A percentile compares a stretch with the other conserved stretches of the same genome.
phyloP scores from a whole-genome alignment of 306 rosid species.

The Trifolium pratense region DNA sequence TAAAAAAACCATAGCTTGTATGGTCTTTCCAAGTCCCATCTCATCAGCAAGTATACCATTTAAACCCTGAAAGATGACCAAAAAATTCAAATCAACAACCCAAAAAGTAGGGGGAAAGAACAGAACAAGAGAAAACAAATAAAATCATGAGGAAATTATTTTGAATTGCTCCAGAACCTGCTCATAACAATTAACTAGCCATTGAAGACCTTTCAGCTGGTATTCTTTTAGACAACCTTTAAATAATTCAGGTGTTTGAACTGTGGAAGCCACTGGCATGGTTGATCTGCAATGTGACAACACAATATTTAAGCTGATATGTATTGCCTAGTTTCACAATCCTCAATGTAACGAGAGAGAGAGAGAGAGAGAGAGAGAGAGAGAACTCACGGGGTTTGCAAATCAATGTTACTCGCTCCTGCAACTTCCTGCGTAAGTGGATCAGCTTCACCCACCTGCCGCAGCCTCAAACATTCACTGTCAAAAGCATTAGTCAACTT shows the following conservation, averaged over 20 bases:
- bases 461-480: slow-evolving; percentile 79
- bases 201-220: slow-evolving; percentile 96
- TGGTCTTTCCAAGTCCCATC: slow-evolving; percentile 99
- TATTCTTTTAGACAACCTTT: slow-evolving; percentile 86
- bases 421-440: slow-evolving; percentile 70
- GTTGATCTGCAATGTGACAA: slow-evolving; percentile 75
- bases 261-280: slow-evolving; percentile 97
- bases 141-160: slow-evolving; percentile 17
- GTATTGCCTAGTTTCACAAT: slow-evolving; percentile 35
- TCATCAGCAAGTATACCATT: slow-evolving; percentile 99
- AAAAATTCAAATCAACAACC: slow-evolving; percentile 38
- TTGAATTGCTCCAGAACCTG: slow-evolving; percentile 62
- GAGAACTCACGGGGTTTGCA: slow-evolving; percentile 86
- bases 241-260: slow-evolving; percentile 86
- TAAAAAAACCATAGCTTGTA: slow-evolving; percentile 98
- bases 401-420: slow-evolving; percentile 90
- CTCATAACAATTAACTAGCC: slow-evolving; percentile 99
- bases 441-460: slow-evolving; percentile 78
- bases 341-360: slow-evolving; percentile 8
- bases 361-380: not conserved
- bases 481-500: slow-evolving; percentile 83
- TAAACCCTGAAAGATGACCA: slow-evolving; percentile 70
- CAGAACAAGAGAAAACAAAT: slow-evolving; percentile 20
- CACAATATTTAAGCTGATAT: slow-evolving; percentile 37
- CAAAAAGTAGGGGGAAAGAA: not conserved